Percentiles rank a stretch among this genome's conserved stretches.
Evolutionary conservation across 2,329 filamentous ascomycete genomes (phyloP).

Genomic region (Neurospora sp.): DNA sequence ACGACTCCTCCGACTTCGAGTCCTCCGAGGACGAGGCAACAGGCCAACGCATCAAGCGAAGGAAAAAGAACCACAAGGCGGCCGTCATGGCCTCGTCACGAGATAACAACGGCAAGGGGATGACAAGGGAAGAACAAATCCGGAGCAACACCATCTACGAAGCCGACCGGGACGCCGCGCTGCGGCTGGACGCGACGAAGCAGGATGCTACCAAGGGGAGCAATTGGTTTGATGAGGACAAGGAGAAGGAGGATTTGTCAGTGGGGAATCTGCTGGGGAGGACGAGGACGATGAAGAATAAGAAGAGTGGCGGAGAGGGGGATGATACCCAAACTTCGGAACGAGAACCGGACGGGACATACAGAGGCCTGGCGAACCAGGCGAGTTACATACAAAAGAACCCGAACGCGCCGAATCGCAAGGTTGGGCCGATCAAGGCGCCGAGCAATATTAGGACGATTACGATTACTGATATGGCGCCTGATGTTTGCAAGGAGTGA

Average conservation of each 20-base stretch:
- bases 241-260: constrained; percentile 31
- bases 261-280: constrained; percentile 49
- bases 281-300: constrained; percentile 31
- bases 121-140: constrained; percentile 23
- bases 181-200: constrained; percentile 50
- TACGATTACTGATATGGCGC: constrained; percentile 81
- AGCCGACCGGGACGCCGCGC: constrained; percentile 51
- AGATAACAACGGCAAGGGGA: constrained; percentile 25
- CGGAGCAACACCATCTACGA: constrained; percentile 43
- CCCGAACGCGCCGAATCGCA: constrained; percentile 56
- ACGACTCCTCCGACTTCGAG: constrained; percentile 50
- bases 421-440: constrained; percentile 79
- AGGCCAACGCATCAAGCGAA: constrained; percentile 68
- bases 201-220: constrained; percentile 75
- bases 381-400: constrained; percentile 72
- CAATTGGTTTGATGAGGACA: constrained; percentile 80
- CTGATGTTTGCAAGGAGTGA: constrained; percentile 83
- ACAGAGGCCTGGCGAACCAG: constrained; percentile 66
- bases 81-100: constrained; percentile 56
- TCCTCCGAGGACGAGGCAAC: constrained; percentile 63
- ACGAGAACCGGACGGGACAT: constrained; percentile 50
- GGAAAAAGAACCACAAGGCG: constrained; percentile 50
- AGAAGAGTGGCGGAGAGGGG: background rate
- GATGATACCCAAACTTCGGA: constrained; percentile 2
- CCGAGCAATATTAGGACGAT: constrained; percentile 84